These are phyloP conservation scores for Penicillium sp. DNA, from an alignment of 2,329 filamentous ascomycete species.

Conservation along the genomic window DNA sequence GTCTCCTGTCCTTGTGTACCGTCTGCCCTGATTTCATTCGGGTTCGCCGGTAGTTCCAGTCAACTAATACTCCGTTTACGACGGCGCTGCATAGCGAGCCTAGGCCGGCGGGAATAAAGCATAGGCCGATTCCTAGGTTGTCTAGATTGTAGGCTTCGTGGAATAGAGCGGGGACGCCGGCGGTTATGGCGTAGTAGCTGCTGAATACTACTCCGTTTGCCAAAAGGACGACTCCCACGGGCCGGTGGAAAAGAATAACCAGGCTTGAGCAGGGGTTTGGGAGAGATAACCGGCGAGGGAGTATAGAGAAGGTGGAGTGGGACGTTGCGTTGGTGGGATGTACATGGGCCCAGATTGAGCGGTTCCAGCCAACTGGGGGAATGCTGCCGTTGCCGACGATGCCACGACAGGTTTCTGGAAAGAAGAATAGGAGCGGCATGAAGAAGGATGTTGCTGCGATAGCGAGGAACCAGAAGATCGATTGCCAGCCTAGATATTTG, in stretches of 20 bases:
- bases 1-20: slow-evolving; percentile 58
- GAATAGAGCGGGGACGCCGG: slow-evolving; percentile 45
- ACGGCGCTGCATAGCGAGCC: slow-evolving; percentile 27
- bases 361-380: slow-evolving; percentile 29
- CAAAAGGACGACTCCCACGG: slow-evolving; percentile 31
- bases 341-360: slow-evolving; percentile 21
- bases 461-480: slow-evolving; percentile 54
- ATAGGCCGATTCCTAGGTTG: slow-evolving; percentile 42
- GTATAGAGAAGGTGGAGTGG: background rate
- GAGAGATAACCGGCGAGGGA: background rate
- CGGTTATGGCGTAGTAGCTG: slow-evolving; percentile 44
- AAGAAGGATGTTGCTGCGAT: slow-evolving; percentile 38
- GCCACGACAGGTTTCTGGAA: slow-evolving; percentile 38
- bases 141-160: slow-evolving; percentile 42
- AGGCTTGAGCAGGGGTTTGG: slow-evolving; percentile 36
- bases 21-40: slow-evolving; percentile 49
- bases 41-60: slow-evolving; percentile 68
- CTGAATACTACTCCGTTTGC: slow-evolving; percentile 43
- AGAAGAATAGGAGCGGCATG: slow-evolving; percentile 23
- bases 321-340: background rate
- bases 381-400: slow-evolving; percentile 36
- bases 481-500: slow-evolving; percentile 49
- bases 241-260: slow-evolving; percentile 32
- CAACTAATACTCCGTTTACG: slow-evolving; percentile 42
- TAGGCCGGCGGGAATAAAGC: slow-evolving; percentile 30